Percentiles rank a stretch among this genome's conserved stretches.
Evolutionary conservation across 495 filamentous ascomycete species (phyloP).

Genomic region (Aspergillus funiculosus): DNA sequence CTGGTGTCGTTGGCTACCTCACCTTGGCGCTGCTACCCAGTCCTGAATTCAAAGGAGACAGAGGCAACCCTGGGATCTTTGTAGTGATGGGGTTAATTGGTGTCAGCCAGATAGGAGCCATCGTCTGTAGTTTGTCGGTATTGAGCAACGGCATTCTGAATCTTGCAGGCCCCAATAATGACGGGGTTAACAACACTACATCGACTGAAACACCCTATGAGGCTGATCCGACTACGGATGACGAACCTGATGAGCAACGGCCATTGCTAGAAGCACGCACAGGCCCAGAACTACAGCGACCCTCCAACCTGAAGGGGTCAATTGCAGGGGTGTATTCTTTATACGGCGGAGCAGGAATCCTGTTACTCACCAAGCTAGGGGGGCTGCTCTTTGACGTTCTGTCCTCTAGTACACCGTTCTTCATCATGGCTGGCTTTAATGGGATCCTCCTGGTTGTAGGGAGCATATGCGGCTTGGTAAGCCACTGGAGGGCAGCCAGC

Average conservation of each 20-base stretch:
- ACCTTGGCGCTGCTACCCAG: conserved; percentile 62
- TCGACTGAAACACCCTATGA: conserved; percentile 4
- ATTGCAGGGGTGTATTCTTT: conserved; percentile 92
- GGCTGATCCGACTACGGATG: conserved; percentile 6
- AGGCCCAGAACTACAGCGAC: conserved; percentile 24
- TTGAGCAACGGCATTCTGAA: conserved; percentile 70
- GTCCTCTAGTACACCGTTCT: conserved; percentile 74
- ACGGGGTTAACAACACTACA: neutral
- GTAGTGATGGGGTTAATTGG: conserved; percentile 74
- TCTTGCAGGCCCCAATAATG: conserved; percentile 19
- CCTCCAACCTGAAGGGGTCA: conserved; percentile 70
- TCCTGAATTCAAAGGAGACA: conserved; percentile 55
- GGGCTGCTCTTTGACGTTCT: conserved; percentile 72
- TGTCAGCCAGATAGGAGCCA: conserved; percentile 87
- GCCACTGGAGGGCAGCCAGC: conserved; percentile 6
- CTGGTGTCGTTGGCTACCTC: conserved; percentile 72
- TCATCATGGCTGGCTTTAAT: conserved; percentile 87
- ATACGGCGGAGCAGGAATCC: conserved; percentile 83
- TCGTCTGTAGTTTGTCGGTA: conserved; percentile 85
- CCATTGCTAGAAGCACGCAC: conserved; percentile 26
- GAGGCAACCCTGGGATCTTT: conserved; percentile 63
- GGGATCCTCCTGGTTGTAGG: conserved; percentile 58
- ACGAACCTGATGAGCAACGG: conserved; percentile 27
- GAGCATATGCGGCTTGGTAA: conserved; percentile 33
- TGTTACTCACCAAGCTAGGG: conserved; percentile 89